phyloP scores from a whole-genome alignment of 306 rosid species.

The Inga oerstediana region DNA sequence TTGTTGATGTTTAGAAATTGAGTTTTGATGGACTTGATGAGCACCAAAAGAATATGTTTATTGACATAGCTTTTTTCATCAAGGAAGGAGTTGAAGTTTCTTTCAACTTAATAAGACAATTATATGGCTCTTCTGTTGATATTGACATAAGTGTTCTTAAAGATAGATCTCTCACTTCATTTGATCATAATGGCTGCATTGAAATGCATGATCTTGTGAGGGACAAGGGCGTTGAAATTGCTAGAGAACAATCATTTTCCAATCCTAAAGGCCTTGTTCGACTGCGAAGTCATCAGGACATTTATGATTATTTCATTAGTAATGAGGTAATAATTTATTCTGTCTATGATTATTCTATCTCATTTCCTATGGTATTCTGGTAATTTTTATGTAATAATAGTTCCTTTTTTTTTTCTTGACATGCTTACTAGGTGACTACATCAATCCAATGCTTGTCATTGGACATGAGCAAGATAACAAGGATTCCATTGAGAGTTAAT shows the following conservation, averaged over 20 bases:
- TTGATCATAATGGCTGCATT: background rate
- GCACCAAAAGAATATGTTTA: background rate
- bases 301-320: background rate
- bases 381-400: background rate
- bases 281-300: background rate
- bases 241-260: background rate
- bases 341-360: background rate
- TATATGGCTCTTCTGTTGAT: background rate
- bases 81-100: background rate
- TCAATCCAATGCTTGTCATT: background rate
- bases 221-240: background rate
- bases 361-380: background rate
- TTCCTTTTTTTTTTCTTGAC: background rate
- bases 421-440: background rate
- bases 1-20: background rate
- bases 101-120: no score
- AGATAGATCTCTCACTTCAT: background rate
- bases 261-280: background rate
- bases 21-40: background rate
- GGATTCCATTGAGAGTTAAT: background rate
- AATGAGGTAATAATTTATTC: background rate
- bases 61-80: background rate
- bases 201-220: background rate
- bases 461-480: background rate
- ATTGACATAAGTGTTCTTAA: background rate